Evolutionary conservation across 2,329 filamentous ascomycete genomes (phyloP).

Genomic region (Trichoderma semiorbis): DNA sequence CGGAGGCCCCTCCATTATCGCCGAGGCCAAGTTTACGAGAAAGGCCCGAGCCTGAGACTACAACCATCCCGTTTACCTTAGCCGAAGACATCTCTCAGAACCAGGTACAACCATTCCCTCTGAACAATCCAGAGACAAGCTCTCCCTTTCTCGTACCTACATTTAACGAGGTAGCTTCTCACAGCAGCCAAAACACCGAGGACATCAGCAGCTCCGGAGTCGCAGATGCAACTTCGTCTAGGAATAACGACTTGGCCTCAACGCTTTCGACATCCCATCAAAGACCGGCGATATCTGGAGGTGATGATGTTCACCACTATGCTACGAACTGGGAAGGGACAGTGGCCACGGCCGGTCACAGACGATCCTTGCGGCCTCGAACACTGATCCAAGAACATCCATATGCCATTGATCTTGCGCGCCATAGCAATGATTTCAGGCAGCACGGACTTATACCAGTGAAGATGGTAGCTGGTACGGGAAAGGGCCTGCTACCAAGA

Average conservation of each 20-base stretch:
- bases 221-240: background rate
- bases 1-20: background rate
- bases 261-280: background rate
- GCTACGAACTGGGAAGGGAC: conserved; percentile 25
- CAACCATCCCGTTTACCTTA: background rate
- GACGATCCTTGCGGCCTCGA: conserved; percentile 53
- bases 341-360: conserved; percentile 33
- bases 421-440: conserved; percentile 51
- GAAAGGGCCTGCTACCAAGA: conserved; percentile 36
- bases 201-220: background rate
- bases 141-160: conserved; percentile 32
- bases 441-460: conserved; percentile 54
- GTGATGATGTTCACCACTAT: conserved; percentile 10
- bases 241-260: background rate
- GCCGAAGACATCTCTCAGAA: background rate
- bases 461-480: conserved; percentile 36
- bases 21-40: background rate
- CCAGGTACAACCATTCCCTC: background rate
- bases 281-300: background rate
- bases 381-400: conserved; percentile 61
- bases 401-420: conserved; percentile 54
- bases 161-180: background rate
- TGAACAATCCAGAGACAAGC: conserved; percentile 15
- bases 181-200: background rate
- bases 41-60: background rate